Evolutionary conservation across 306 rosid genomes (phyloP).

Genomic region (Cicer pinnatifidum): DNA sequence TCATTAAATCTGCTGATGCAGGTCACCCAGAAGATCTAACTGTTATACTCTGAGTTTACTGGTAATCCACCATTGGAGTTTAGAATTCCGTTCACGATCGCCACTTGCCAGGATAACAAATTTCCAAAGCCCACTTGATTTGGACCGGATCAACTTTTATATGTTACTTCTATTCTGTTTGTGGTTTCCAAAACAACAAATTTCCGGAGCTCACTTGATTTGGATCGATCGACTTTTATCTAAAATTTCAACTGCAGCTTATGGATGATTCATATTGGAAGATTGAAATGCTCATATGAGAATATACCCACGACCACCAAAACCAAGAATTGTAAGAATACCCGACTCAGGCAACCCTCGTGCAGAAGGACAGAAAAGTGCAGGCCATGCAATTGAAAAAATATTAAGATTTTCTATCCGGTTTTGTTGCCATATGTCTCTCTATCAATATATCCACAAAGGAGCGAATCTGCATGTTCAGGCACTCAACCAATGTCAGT

Average conservation of each 20-base stretch:
- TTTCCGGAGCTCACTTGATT: slow-evolving; percentile 35
- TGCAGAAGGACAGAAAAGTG: slow-evolving; percentile 38
- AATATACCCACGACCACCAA: slow-evolving; percentile 41
- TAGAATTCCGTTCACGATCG: slow-evolving; percentile 40
- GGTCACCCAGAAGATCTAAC: slow-evolving; percentile 44
- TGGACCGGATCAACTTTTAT: slow-evolving; percentile 24
- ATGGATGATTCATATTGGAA: slow-evolving; percentile 43
- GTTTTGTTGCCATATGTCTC: slow-evolving; percentile 73
- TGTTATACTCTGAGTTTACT: slow-evolving; percentile 10
- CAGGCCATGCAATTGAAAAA: slow-evolving; percentile 41
- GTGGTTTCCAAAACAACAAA: slow-evolving; percentile 32
- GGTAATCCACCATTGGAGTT: slow-evolving; percentile 23
- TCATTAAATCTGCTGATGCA: slow-evolving; percentile 50
- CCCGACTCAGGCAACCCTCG: slow-evolving; percentile 39
- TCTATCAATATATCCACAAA: slow-evolving; percentile 91
- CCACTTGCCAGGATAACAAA: slow-evolving; percentile 29
- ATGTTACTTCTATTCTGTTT: slow-evolving; percentile 39
- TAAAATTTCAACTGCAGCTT: slow-evolving; percentile 41
- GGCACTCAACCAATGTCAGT: slow-evolving; percentile 48
- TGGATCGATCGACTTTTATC: slow-evolving; percentile 34
- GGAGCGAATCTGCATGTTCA: slow-evolving; percentile 78
- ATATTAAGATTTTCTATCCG: slow-evolving; percentile 58
- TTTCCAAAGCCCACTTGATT: slow-evolving; percentile 35
- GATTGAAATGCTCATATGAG: slow-evolving; percentile 41
- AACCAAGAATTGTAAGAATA: slow-evolving; percentile 47